These are phyloP conservation scores for bread wheat (Triticum aestivum) DNA, from an alignment of 176 grass and related monocot genomes.

Conservation along the genomic window IWGSC_CS_RefSeq_v2.1 NC_057805.1:301788029-301788528, in stretches of 20 bases:
- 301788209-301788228: slow-evolving; percentile 89
- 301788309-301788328: slow-evolving; percentile 87
- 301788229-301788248: slow-evolving; percentile 80
- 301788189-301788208: slow-evolving; percentile 91
- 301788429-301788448: neutral
- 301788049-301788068: neutral
- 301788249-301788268: slow-evolving; percentile 88
- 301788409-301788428: slow-evolving; percentile 42
- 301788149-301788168: neutral
- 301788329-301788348: slow-evolving; percentile 97
- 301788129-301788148: neutral
- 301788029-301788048: neutral
- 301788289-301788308: slow-evolving; percentile 93
- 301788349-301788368: slow-evolving; percentile 86
- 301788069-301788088: neutral
- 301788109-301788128: neutral
- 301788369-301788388: slow-evolving; percentile 66
- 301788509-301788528: slow-evolving; percentile 25
- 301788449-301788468: neutral
- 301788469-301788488: neutral
- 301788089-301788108: neutral
- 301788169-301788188: slow-evolving; percentile 44
- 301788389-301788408: slow-evolving; percentile 68
- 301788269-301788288: slow-evolving; percentile 94
- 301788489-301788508: slow-evolving; percentile 3